Evolutionary conservation across 108 stramenopile species (phyloP), one percentile per base, ranked within the genome.

Genomic region (Cafeteria roenbergensis): DNA sequence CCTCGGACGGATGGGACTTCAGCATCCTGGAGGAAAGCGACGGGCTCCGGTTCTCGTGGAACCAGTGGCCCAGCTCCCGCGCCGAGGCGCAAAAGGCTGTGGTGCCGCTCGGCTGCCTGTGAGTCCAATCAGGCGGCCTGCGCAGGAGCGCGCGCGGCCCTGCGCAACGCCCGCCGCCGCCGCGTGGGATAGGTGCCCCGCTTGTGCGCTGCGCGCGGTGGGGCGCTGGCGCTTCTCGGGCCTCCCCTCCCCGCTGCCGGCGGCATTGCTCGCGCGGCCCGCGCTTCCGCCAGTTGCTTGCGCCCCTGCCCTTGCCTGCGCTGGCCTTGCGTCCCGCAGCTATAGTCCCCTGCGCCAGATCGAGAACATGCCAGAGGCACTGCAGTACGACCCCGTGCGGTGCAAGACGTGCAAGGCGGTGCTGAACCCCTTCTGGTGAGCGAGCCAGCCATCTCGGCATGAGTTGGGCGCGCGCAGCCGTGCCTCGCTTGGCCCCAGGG

Each of bases 301-400:
- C 9, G 26, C n/a, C 35, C 25, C 9, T 64, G 0, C 22, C 0
- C 36, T 0, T 8, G 38, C 1, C 8, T 24, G 8, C 9, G 26
- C 4, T 65, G 20, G 51, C 1, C 24, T 25, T 37, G 25, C 26
- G 25, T 32, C 24, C 28, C 42, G 9, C 28, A 74, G 73, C 31
- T 91, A 95, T 81, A 93, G 93, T 30, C 98, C 98, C n/a, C 81
- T 99, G 57, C 90, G 89, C 69, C 80, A 80, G 70, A 80, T 92
- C 25, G 78, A 76, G 55, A 36, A 54, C 37, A 82, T 76, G 79
- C 91, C 90, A 1, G 78, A 85, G 32, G 80, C 90, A 1, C 70
- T 99, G 57, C 81, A 87, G 37, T 99, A 99, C 76, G 95, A 99
- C 67, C 98, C 98, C 29, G 86, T 99, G 37, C 87, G 93, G 33